Percentiles rank a stretch among this genome's conserved stretches.
phyloP scores from a whole-genome alignment of 768 basidiomycete genomes.

The Rhizopogon vulgaris region DNA sequence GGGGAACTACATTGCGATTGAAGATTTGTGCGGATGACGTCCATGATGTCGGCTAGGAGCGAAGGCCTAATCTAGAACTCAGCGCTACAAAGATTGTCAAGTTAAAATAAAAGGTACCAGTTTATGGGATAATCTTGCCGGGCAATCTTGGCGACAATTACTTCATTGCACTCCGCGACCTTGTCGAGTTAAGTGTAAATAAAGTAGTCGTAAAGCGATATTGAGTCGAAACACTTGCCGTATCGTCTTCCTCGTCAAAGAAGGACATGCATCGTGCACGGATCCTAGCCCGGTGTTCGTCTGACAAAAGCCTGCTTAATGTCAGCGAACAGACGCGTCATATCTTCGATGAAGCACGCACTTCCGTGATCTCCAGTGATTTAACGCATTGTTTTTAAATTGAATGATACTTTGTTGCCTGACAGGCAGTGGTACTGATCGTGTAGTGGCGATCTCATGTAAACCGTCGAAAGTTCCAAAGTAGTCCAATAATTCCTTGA shows the following conservation, averaged over 20 bases:
- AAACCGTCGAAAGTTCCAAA: constrained; percentile 68
- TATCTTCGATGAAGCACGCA: constrained; percentile 24
- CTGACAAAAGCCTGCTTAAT: constrained; percentile 52
- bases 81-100: neutral
- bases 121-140: constrained; percentile 67
- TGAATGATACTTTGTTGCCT: constrained; percentile 83
- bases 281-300: constrained; percentile 62
- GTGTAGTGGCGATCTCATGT: constrained; percentile 65
- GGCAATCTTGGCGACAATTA: constrained; percentile 72
- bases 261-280: constrained; percentile 59
- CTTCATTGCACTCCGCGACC: constrained; percentile 76
- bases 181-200: constrained; percentile 23
- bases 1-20: constrained; percentile 41
- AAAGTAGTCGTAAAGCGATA: neutral
- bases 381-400: constrained; percentile 74
- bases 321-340: constrained; percentile 6
- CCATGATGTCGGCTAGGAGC: constrained; percentile 37
- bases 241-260: constrained; percentile 73
- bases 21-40: constrained; percentile 47
- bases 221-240: constrained; percentile 33
- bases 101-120: constrained; percentile 44
- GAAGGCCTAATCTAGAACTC: constrained; percentile 16
- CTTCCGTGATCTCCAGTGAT: constrained; percentile 79
- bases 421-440: constrained; percentile 52
- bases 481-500: constrained; percentile 63